Evolutionary conservation across 768 basidiomycete genomes (phyloP), one percentile per base, ranked within the genome.

Genomic region (Tricholoma sp.): DNA sequence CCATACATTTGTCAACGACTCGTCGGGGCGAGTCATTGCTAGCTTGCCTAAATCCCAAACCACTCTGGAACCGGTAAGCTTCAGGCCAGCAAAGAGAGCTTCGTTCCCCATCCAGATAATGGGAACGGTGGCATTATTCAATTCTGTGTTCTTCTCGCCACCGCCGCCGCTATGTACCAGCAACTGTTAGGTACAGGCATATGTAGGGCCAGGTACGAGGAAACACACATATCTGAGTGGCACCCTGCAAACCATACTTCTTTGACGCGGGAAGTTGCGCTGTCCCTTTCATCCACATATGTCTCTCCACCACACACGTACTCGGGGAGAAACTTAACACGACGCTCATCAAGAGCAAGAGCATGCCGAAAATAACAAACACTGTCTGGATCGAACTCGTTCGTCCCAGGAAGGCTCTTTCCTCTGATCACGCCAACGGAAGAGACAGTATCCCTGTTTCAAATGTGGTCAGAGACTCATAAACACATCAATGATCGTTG

Each of bases 241-340:
- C 57, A 57, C 4, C 76, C 77, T 1, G 74, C 65, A 60, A 78
- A 77, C 77, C 76, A 78, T 21, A 76, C 74, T 49, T 77, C 76
- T 57, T 74, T 75, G 31, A 75, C 55, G 18, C n/a, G 39, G 14
- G 39, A 18, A 18, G 18, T 41, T n/a, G 39, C 34, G 34, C 34
- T 35, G 34, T 11, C 14, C 9, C 34, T 11, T 35, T 35, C 12
- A 11, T 11, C 34, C 14, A 35, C 34, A 14, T 35, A 35, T 14
- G 34, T 35, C 9, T 35, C 34, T 9, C 43, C 43, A 22, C 43
- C 43, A 45, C 19, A 22, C 10, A 41, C 54, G 41, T 75, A 76
- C 51, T 79, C 76, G 0, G 76, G 77, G 9, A 72, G 55, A 57
- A 77, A 79, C 54, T 76, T 79, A 45, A 76, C 74, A 3, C 79